A percentile compares a stretch with the other conserved stretches of the same genome.
Evolutionary conservation across 208 protist genomes (phyloP).

Genomic region (Novymonas esmeraldas): DNA sequence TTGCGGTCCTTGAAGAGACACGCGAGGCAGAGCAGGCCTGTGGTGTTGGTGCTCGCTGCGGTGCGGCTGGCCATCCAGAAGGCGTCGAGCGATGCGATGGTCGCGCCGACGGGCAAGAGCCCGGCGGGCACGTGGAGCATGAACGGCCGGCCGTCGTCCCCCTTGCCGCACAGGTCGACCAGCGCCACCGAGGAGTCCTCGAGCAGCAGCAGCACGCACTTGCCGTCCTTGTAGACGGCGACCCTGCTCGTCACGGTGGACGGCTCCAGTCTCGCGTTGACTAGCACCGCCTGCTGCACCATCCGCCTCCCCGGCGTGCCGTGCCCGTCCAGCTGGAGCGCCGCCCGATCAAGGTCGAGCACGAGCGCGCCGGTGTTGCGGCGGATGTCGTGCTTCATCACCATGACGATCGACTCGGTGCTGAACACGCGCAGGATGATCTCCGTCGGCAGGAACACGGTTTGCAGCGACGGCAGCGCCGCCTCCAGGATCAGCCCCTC

Average conservation of each 20-base stretch:
- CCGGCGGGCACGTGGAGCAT: slow-evolving; percentile 60
- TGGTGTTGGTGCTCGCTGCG: slow-evolving; percentile 16
- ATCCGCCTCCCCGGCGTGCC: slow-evolving; percentile 31
- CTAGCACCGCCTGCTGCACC: slow-evolving; percentile 56
- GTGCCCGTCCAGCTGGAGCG: slow-evolving; percentile 51
- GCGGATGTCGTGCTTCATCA: slow-evolving; percentile 70
- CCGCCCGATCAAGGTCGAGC: slow-evolving; percentile 46
- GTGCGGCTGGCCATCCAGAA: slow-evolving; percentile 56
- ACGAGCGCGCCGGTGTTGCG: slow-evolving; percentile 51
- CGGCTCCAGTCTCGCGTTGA: slow-evolving; percentile 61
- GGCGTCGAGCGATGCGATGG: slow-evolving; percentile 54
- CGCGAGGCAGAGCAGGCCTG: slow-evolving; percentile 49
- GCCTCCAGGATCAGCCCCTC: slow-evolving; percentile 59
- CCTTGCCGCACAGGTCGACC: slow-evolving; percentile 66
- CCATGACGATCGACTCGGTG: slow-evolving; percentile 51
- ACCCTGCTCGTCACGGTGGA: slow-evolving; percentile 38
- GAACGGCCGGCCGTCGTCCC: slow-evolving; percentile 40
- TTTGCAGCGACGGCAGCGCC: slow-evolving; percentile 51
- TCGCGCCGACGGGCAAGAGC: slow-evolving; percentile 70
- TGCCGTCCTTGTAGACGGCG: slow-evolving; percentile 58
- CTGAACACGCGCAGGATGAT: slow-evolving; percentile 71
- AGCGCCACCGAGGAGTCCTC: slow-evolving; percentile 68
- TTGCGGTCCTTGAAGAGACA: slow-evolving; percentile 61
- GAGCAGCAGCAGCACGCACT: slow-evolving; percentile 72
- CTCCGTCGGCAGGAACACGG: slow-evolving; percentile 58